phyloP scores from a whole-genome alignment of 2,329 filamentous ascomycete species.

The Microcyclospora tardicrescens region DNA sequence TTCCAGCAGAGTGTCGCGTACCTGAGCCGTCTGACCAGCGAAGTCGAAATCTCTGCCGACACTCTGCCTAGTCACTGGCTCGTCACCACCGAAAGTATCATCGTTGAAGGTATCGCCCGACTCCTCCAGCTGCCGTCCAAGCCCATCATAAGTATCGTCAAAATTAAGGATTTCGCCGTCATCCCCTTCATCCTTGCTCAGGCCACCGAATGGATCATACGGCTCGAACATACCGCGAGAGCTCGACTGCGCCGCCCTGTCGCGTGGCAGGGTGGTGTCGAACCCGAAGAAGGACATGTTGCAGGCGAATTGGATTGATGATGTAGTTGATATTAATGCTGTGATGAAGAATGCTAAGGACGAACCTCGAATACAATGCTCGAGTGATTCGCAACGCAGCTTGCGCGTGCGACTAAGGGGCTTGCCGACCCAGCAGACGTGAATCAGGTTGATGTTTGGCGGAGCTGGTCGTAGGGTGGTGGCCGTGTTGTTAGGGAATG shows the following conservation, averaged over 20 bases:
- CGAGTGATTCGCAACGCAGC: no score
- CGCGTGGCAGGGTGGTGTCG: conserved; percentile 53
- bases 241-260: conserved; percentile 39
- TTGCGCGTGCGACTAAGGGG: no score
- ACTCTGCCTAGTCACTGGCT: conserved; percentile 34
- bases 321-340: no score
- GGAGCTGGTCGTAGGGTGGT: no score
- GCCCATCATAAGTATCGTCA: conserved; percentile 92
- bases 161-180: conserved; percentile 67
- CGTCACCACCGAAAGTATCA: conserved; percentile 62
- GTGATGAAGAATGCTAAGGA: no score
- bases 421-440: no score
- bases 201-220: conserved; percentile 76
- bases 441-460: no score
- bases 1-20: conserved; percentile 74
- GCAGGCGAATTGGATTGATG: background rate
- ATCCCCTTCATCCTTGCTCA: conserved; percentile 44
- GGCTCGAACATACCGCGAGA: conserved; percentile 54
- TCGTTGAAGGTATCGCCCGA: conserved; percentile 92
- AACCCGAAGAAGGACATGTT: conserved; percentile 84
- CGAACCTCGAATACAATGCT: no score
- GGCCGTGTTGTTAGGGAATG: no score
- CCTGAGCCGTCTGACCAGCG: conserved; percentile 80
- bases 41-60: conserved; percentile 96
- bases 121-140: conserved; percentile 83